Base-by-base conservation (phyloP, 805 yeast species). In the Ogataea trehaloabstinens region DNA sequence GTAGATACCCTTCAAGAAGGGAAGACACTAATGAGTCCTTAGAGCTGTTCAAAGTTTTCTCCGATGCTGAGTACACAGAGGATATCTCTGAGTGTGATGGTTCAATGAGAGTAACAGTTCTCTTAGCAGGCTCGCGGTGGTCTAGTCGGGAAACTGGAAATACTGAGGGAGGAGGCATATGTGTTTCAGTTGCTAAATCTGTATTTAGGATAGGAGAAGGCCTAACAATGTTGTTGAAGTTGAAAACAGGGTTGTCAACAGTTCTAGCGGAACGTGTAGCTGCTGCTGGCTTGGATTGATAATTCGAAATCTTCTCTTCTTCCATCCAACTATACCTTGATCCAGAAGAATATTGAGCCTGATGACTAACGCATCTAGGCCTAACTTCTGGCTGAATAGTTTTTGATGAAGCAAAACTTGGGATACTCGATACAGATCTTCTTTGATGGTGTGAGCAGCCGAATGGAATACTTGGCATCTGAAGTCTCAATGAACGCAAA, bases 1-100 rank as follows among this genome's bases (percentile, higher is more conserved):
- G 31, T 22, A 28, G 38, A 36, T 48, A 48, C n/a, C 44, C 40
- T 24, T 45, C 38, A 25, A 48, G 37, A 4, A 48, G 24, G 8
- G 40, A 44, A 4, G 52, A 40, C 5, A 39, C 36, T 18, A 43
- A 29, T 5, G 52, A 48, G 12, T 27, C n/a, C 8, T 38, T 31
- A 10, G 49, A 44, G 33, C 34, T 28, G 19, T 31, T 27, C 15
- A n/a, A 8, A 32, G 13, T n/a, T 19, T 37, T 31, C n/a, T 18
- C 16, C 20, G 28, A 8, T 6, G 35, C 21, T 19, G 19, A 19
- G 24, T 15, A 8, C 12, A 17, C 21, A 24, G 28, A 33, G 6
- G 27, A 18, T 8, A 12, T 12, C 12, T 8, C 8, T 8, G 25
- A 22, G 11, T 22, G 11, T 12, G 25, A 8, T 22, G 25, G 25